These are phyloP conservation scores for Salix viminalis DNA, from an alignment of 345 rosid genomes.

Conservation along the genomic window DNA sequence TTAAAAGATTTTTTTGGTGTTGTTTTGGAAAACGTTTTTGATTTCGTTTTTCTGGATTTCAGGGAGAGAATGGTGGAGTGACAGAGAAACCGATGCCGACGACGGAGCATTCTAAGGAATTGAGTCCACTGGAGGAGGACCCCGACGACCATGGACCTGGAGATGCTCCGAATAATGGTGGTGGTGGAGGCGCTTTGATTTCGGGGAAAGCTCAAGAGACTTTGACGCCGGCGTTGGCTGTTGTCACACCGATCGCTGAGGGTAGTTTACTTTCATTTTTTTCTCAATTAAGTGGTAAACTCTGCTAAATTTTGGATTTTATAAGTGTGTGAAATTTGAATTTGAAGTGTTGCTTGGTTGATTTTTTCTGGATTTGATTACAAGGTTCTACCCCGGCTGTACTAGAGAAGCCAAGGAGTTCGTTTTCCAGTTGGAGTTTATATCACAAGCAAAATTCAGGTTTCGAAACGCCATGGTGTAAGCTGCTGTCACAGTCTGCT, in stretches of 20 bases:
- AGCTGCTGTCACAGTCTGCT: slow-evolving; percentile 65
- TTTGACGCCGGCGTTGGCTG: slow-evolving; percentile 41
- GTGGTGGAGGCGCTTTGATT: slow-evolving; percentile 18
- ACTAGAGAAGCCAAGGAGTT: slow-evolving; percentile 51
- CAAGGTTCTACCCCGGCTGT: slow-evolving; percentile 52
- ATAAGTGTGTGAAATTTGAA: neutral
- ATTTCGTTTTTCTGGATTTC: slow-evolving; percentile 16
- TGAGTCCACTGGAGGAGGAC: slow-evolving; percentile 42
- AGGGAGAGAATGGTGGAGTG: slow-evolving; percentile 54
- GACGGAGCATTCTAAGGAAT: slow-evolving; percentile 57
- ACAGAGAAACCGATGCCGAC: slow-evolving; percentile 45
- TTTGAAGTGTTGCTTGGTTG: neutral
- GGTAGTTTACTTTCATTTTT: slow-evolving; percentile 37
- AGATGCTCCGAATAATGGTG: slow-evolving; percentile 44
- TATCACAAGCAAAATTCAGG: slow-evolving; percentile 41
- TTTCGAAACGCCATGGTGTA: slow-evolving; percentile 63
- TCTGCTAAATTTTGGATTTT: neutral
- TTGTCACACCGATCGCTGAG: slow-evolving; percentile 53
- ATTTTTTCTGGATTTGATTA: slow-evolving; percentile 14
- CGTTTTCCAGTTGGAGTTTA: slow-evolving; percentile 41
- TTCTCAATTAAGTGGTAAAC: neutral
- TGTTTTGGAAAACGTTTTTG: slow-evolving; percentile 17
- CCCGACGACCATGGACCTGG: slow-evolving; percentile 49
- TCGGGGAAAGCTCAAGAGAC: slow-evolving; percentile 44
- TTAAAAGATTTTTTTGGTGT: neutral